Evolutionary conservation across 1,284 basidiomycete genomes (phyloP), one percentile per base, ranked within the genome.

Genomic region (Moesziomyces antarcticus): DNA sequence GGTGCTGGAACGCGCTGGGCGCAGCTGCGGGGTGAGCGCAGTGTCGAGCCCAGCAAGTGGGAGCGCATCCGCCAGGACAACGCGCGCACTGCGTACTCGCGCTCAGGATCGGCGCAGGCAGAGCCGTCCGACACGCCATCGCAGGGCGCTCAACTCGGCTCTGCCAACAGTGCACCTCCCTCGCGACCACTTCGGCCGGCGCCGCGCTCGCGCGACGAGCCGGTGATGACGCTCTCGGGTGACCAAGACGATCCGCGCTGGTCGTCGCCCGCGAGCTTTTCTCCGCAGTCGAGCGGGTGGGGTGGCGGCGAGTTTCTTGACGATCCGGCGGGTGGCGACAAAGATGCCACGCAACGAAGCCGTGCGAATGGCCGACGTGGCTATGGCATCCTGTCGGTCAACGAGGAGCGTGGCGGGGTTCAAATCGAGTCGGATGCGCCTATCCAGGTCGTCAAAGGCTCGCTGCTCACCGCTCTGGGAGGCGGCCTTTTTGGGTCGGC

Each of bases 1-100:
- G 70, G 70, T 5, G 22, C 64, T 21, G 70, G 70, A 5, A 67
- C 63, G 41, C 53, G 74, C 9, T 76, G 74, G 74, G 61, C 63
- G 0, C 74, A 76, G 47, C 53, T 76, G 3, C 57, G 71, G 10
- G 66, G 60, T 24, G 65, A 70, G 42, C 50, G 71, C 5, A 55
- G 72, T 13, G 74, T 76, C 5, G 69, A 76, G 65, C 74, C 74
- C 5, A 73, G 69, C 51, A 73, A 68, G 42, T 76, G 74, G 74
- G 74, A 76, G 35, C 62, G 60, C 22, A 76, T 76, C 37, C 57
- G 74, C 33, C 74, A 76, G 54, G 74, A 76, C 41, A 76, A 76
- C 40, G 74, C 74, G 22, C 64, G 74, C 21, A 71, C 56, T 16
- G 60, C 67, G 18, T 67, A 70, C 40, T 59, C 42, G 42, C 66